Evolutionary conservation across 1,284 basidiomycete genomes (phyloP).

Genomic region (Rhodotorula sp.): DNA sequence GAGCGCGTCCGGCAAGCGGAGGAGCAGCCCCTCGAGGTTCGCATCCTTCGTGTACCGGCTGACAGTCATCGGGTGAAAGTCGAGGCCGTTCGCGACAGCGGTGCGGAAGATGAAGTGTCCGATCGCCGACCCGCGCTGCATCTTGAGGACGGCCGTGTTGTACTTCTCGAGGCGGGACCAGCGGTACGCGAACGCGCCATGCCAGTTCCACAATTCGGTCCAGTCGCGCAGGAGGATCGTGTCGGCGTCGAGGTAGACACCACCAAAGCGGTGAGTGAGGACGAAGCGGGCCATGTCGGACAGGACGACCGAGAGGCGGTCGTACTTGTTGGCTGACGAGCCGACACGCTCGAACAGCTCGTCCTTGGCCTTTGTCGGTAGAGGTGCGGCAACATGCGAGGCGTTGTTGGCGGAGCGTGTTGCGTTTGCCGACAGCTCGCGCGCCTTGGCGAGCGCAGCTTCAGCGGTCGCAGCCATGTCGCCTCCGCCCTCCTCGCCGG

Average conservation of each 20-base stretch:
- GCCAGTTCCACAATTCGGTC: constrained; percentile 86
- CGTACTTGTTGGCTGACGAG: constrained; percentile 71
- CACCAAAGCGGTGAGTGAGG: constrained; percentile 78
- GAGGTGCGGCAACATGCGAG: constrained; percentile 10
- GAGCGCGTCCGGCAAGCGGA: constrained; percentile 75
- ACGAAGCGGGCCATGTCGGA: constrained; percentile 86
- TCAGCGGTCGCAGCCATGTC: constrained; percentile 43
- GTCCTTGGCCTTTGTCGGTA: constrained; percentile 53
- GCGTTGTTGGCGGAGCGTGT: constrained; percentile 17
- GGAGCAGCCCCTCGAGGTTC: constrained; percentile 66
- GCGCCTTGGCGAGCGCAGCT: constrained; percentile 36
- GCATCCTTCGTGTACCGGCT: constrained; percentile 76
- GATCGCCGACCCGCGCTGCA: constrained; percentile 77
- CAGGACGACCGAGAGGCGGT: constrained; percentile 74
- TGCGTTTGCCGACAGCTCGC: constrained; percentile 18
- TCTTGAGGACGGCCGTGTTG: constrained; percentile 79
- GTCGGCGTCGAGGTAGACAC: constrained; percentile 82
- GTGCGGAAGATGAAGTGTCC: constrained; percentile 79
- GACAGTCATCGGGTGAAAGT: constrained; percentile 85
- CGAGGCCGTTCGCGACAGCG: constrained; percentile 76
- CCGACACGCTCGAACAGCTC: constrained; percentile 69
- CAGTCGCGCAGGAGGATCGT: constrained; percentile 84
- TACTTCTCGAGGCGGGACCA: constrained; percentile 78
- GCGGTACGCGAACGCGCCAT: constrained; percentile 80
- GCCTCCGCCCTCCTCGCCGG: constrained; percentile 30